Evolutionary conservation across 2,329 filamentous ascomycete species (phyloP).

Genomic region (Venturia oleaginea): DNA sequence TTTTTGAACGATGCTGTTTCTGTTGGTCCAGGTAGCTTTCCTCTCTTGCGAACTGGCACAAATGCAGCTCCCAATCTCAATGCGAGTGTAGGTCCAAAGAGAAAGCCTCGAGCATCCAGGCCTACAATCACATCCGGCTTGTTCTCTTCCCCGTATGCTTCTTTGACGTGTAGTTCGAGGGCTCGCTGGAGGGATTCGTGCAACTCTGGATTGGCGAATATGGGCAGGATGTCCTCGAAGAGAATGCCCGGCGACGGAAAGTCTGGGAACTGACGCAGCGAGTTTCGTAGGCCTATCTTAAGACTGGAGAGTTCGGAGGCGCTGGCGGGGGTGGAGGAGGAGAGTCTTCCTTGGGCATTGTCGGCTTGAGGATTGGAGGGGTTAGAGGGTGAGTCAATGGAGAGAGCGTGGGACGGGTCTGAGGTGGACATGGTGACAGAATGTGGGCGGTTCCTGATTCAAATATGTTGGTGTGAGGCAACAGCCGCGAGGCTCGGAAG

Average conservation of each 20-base stretch:
- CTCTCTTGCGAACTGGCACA: slow-evolving; percentile 87
- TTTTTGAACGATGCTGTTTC: slow-evolving; percentile 83
- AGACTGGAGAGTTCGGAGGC: slow-evolving; percentile 50
- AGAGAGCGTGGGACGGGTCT: slow-evolving; percentile 17
- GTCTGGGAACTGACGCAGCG: slow-evolving; percentile 79
- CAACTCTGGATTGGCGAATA: slow-evolving; percentile 69
- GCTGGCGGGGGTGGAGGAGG: slow-evolving; percentile 41
- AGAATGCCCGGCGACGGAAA: slow-evolving; percentile 88
- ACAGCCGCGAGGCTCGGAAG: slow-evolving; percentile 5
- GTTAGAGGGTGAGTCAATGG: slow-evolving; percentile 22
- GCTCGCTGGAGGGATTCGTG: slow-evolving; percentile 73
- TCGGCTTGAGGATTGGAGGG: slow-evolving; percentile 25
- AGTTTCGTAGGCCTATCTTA: slow-evolving; percentile 58
- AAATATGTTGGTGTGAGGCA: slow-evolving; percentile 1
- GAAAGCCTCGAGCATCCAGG: slow-evolving; percentile 86
- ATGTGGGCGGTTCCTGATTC: not conserved
- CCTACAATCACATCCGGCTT: slow-evolving; percentile 87
- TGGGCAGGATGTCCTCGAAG: slow-evolving; percentile 96
- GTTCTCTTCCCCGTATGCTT: slow-evolving; percentile 47
- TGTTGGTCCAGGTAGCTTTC: slow-evolving; percentile 87
- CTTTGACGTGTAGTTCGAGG: slow-evolving; percentile 71
- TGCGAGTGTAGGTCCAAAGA: slow-evolving; percentile 87
- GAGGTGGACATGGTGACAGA: slow-evolving; percentile 21
- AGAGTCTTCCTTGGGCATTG: slow-evolving; percentile 38
- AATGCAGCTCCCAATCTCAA: slow-evolving; percentile 75